Conservation (phyloP, 257 asterid genomes). For the Anisodus acutangulus region DNA sequence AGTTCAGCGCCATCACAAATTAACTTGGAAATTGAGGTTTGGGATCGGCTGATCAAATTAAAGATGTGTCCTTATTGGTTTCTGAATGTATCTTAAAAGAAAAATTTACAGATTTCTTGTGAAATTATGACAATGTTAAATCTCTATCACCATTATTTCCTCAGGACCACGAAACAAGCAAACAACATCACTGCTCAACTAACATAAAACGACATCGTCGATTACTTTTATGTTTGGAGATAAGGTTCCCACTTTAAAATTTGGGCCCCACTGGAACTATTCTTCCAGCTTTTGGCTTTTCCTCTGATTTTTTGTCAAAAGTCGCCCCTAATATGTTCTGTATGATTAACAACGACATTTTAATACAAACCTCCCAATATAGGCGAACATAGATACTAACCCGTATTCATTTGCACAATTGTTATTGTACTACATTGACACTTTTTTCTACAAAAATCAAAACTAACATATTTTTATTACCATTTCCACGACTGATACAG, state of each 20-base stretch:
- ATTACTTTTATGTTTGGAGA: background rate
- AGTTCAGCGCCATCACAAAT: constrained; percentile 1
- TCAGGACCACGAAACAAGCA: background rate
- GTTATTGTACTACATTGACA: no score
- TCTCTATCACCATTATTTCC: background rate
- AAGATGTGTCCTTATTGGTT: background rate
- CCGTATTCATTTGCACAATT: no score
- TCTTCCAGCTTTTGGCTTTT: background rate
- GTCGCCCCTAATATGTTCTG: background rate
- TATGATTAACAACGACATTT: no score
- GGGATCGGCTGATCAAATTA: background rate
- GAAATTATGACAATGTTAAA: background rate
- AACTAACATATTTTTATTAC: no score
- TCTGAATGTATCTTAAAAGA: background rate
- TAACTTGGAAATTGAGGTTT: background rate
- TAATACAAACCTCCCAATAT: no score
- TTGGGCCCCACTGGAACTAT: background rate
- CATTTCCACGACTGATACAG: no score
- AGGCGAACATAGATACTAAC: no score
- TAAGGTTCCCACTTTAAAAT: constrained; percentile 10
- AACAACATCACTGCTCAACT: background rate
- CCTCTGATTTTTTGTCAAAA: background rate
- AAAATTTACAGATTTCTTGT: background rate
- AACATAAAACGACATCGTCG: background rate
- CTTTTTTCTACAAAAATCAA: no score